A percentile compares a stretch with the other conserved stretches of the same genome.
Evolutionary conservation across 1,139 yeast species (phyloP).

Genomic region (Yamadazyma membranifaciens): DNA sequence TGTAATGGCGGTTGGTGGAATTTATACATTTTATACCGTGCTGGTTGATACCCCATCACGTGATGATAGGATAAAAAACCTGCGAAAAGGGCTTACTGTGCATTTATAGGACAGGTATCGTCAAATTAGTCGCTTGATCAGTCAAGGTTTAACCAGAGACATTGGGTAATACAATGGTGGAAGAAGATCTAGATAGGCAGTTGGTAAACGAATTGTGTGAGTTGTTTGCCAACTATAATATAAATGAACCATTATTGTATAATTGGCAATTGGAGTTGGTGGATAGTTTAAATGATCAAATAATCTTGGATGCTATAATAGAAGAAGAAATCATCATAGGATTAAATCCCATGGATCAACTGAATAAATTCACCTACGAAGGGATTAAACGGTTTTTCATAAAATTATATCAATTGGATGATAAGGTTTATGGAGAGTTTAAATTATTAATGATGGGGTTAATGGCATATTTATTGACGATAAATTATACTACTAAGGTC

Average conservation of each 20-base stretch:
- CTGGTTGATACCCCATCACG: too few relatives aligned
- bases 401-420: conserved; percentile 20
- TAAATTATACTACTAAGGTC: conserved; percentile 26
- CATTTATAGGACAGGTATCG: too few relatives aligned
- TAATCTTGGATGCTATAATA: conserved; percentile 20
- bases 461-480: conserved; percentile 22
- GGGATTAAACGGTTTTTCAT: conserved; percentile 17
- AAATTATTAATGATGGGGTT: conserved; percentile 32
- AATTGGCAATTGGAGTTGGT: conserved; percentile 41
- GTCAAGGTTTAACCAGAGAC: neutral
- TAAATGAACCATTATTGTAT: conserved; percentile 27
- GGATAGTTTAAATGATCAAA: conserved; percentile 22
- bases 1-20: too few relatives aligned
- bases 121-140: too few relatives aligned
- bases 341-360: conserved; percentile 12
- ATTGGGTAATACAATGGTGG: neutral
- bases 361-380: conserved; percentile 6
- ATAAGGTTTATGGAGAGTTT: conserved; percentile 28
- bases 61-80: too few relatives aligned
- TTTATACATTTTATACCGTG: too few relatives aligned
- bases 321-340: conserved; percentile 25
- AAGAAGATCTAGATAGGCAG: conserved; percentile 7
- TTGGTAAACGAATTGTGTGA: conserved; percentile 22
- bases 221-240: conserved; percentile 23
- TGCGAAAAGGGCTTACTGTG: too few relatives aligned